phyloP scores from a whole-genome alignment of 192 early-diverging fungal species.

The Podila horticola region DNA sequence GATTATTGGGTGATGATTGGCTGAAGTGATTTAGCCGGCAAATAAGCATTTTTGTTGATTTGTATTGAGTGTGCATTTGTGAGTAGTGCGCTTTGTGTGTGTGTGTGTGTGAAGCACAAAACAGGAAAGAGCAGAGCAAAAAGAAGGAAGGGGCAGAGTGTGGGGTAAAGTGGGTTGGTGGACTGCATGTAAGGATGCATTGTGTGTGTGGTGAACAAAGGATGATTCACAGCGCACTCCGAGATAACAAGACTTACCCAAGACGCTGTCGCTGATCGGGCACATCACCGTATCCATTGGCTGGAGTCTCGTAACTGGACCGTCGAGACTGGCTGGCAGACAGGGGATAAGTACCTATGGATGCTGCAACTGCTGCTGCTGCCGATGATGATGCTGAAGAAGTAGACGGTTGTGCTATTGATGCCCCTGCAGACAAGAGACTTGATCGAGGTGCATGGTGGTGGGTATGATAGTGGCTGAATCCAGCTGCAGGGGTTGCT shows the following conservation, averaged over 20 bases:
- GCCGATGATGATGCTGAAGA: not conserved
- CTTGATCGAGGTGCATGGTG: constrained; percentile 22
- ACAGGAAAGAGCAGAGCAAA: no score
- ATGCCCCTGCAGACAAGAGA: not conserved
- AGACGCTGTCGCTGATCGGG: constrained; percentile 19
- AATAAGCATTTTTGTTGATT: no score
- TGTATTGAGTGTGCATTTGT: no score
- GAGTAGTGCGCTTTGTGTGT: no score
- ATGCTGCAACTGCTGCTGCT: not conserved
- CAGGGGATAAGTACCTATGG: constrained; percentile 7
- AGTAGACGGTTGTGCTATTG: not conserved
- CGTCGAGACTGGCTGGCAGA: constrained; percentile 34
- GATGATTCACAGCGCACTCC: not conserved
- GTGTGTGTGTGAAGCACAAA: no score
- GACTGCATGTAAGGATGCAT: not conserved
- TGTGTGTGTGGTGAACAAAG: not conserved
- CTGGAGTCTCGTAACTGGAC: constrained; percentile 2
- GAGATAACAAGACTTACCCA: constrained; percentile 20
- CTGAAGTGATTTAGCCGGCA: no score
- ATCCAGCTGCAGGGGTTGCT: constrained; percentile 6
- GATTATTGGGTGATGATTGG: no score
- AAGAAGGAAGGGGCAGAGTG: no score
- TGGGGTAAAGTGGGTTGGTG: no score
- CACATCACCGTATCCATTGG: not conserved
- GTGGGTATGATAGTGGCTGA: constrained; percentile 33